Evolutionary conservation across 768 basidiomycete species (phyloP).

Genomic region (Tremella yokohamensis): DNA sequence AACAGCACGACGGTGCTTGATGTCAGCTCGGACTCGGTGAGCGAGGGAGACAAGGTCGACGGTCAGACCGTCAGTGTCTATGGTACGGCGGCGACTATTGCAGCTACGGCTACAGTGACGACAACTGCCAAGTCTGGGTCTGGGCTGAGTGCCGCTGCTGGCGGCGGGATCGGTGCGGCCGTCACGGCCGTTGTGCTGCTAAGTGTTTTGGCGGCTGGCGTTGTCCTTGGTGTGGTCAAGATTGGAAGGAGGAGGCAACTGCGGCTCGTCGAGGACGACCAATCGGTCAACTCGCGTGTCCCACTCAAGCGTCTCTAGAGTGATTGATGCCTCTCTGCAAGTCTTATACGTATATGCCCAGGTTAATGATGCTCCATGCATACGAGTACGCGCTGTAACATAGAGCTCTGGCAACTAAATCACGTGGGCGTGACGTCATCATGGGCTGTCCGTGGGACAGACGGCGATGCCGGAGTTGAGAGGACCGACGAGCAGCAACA

Average conservation of each 20-base stretch:
- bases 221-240: background rate
- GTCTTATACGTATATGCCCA: too few relatives aligned
- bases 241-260: background rate
- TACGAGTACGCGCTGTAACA: too few relatives aligned
- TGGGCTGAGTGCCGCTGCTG: constrained; percentile 16
- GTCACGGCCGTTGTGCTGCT: background rate
- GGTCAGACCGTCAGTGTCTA: constrained; percentile 4
- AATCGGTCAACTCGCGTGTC: background rate
- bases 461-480: too few relatives aligned
- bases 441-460: too few relatives aligned
- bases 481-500: too few relatives aligned
- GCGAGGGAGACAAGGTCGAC: constrained; percentile 2
- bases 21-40: constrained; percentile 15
- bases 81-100: constrained; percentile 1
- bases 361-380: too few relatives aligned
- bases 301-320: constrained; percentile 1
- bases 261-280: background rate
- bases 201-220: background rate
- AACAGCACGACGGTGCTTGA: constrained; percentile 30
- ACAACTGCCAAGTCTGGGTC: constrained; percentile 1
- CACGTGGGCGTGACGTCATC: too few relatives aligned
- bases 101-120: too few relatives aligned
- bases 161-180: constrained; percentile 14
- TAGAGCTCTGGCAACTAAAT: too few relatives aligned
- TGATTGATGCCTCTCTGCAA: too few relatives aligned